Base-by-base conservation (phyloP, 1,139 yeast genomes). In the Kodamaea sp. region DNA sequence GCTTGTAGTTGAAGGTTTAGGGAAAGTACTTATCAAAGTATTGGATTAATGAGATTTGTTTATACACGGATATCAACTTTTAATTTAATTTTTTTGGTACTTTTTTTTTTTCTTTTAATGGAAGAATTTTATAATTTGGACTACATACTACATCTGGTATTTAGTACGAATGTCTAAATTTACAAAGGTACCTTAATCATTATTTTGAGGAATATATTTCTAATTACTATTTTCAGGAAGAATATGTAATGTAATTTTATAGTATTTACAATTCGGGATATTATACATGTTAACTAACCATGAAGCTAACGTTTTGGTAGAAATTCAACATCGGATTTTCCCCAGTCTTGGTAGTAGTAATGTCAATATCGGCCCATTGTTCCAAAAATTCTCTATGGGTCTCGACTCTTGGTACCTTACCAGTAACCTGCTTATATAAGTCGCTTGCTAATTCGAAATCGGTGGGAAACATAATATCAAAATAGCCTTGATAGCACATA, bases 261-360 rank as follows among this genome's bases (percentile, higher is more conserved):
- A 15, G 20, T 15, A 15, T 15, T 15, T 15, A 15, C 20, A 15
- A 15, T 3, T 15, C 4, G 20, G 20, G 20, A 15, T 15, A 15
- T 15, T 15, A 15, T 15, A 15, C 3, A n/a, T 20, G 3, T 49
- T 41, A 71, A 44, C 78, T 75, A 40, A 75, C 74, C 73, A 85
- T 68, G 52, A 86, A 86, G 27, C 87, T 81, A 4, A 88, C 95
- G 55, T 87, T 87, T 35, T 74, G 70, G 57, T 87, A 87, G 46
- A 86, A 78, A 40, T 84, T 84, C 44, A 87, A 58, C 90, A 87
- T 79, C n/a, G 96, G 96, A 51, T 85, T 85, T 50, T 86, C 95
- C 0, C 96, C 96, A 29, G 78, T 74, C 49, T 74, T 78, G 1
- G 95, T 84, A 5, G 79, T 75, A 4, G 95, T 85, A 7, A 70